A percentile compares a stretch with the other conserved stretches of the same genome.
Evolutionary conservation across 345 rosid species (phyloP).

Genomic region (Viola odorata): DNA sequence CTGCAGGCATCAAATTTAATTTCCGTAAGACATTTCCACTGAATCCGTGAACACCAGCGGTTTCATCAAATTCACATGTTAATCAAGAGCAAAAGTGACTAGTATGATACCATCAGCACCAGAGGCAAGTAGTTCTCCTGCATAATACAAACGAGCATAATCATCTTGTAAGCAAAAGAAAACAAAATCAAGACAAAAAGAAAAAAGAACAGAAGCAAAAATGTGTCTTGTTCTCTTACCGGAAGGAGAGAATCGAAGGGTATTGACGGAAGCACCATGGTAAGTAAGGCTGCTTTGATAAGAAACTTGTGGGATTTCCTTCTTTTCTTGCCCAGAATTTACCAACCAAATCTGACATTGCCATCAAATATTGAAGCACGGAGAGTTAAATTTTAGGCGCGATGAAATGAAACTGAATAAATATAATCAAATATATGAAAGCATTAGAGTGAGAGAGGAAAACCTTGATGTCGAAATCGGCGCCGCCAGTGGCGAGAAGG

Average conservation of each 20-base stretch:
- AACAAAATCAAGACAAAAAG: neutral
- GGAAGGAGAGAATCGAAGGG: slow-evolving; percentile 72
- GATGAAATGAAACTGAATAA: too few relatives aligned
- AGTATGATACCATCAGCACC: slow-evolving; percentile 83
- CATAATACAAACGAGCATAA: slow-evolving; percentile 13
- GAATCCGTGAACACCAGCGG: neutral
- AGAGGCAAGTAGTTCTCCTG: slow-evolving; percentile 92
- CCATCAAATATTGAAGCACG: too few relatives aligned
- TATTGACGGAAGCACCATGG: slow-evolving; percentile 75
- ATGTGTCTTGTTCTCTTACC: slow-evolving; percentile 34
- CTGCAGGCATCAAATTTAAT: slow-evolving; percentile 29
- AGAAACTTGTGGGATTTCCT: slow-evolving; percentile 59
- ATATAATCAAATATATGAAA: too few relatives aligned
- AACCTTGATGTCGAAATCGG: slow-evolving; percentile 93
- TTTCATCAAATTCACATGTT: neutral
- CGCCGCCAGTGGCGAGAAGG: slow-evolving; percentile 94
- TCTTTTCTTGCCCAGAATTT: slow-evolving; percentile 47
- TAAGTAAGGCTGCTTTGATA: slow-evolving; percentile 75
- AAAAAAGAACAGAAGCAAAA: neutral
- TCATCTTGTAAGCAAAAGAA: neutral
- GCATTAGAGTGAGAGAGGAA: neutral
- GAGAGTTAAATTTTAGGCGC: too few relatives aligned
- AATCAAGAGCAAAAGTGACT: neutral
- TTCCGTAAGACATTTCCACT: slow-evolving; percentile 2
- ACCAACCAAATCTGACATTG: slow-evolving; percentile 56